Percentiles rank a stretch among this genome's conserved stretches.
Evolutionary conservation across 495 filamentous ascomycete genomes (phyloP).

Genomic region (Penicillium angulare): DNA sequence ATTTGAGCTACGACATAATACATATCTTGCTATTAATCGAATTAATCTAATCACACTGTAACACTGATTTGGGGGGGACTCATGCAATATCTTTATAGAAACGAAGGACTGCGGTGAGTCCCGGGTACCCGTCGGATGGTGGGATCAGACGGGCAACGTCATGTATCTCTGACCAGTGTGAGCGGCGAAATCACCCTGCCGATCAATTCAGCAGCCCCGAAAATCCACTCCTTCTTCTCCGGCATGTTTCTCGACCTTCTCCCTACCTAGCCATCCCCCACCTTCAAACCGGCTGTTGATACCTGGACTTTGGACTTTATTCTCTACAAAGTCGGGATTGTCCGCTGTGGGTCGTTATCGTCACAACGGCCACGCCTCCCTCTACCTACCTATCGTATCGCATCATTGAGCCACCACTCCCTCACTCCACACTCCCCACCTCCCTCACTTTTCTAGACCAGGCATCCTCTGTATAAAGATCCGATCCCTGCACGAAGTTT

Average conservation of each 20-base stretch:
- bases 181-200: slow-evolving; percentile 31
- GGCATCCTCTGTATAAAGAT: neutral
- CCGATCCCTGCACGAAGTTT: neutral
- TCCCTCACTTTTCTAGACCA: neutral
- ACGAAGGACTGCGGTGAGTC: slow-evolving; percentile 4
- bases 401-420: slow-evolving; percentile 10
- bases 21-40: neutral
- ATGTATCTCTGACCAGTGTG: slow-evolving; percentile 23
- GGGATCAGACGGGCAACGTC: slow-evolving; percentile 6
- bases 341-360: slow-evolving; percentile 26
- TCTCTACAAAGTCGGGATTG: slow-evolving; percentile 2
- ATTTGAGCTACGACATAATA: slow-evolving; percentile 4
- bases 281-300: neutral
- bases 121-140: slow-evolving; percentile 9
- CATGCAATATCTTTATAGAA: neutral
- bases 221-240: slow-evolving; percentile 4
- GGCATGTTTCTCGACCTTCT: neutral
- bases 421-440: slow-evolving; percentile 4
- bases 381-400: slow-evolving; percentile 22
- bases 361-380: slow-evolving; percentile 15
- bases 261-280: neutral
- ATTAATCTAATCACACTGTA: no score
- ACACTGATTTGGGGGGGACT: neutral
- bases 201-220: slow-evolving; percentile 18
- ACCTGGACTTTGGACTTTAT: neutral